These are phyloP conservation scores for Brassica hybrid DNA, from an alignment of 441 rosid species.

Conservation along the genomic window DNA sequence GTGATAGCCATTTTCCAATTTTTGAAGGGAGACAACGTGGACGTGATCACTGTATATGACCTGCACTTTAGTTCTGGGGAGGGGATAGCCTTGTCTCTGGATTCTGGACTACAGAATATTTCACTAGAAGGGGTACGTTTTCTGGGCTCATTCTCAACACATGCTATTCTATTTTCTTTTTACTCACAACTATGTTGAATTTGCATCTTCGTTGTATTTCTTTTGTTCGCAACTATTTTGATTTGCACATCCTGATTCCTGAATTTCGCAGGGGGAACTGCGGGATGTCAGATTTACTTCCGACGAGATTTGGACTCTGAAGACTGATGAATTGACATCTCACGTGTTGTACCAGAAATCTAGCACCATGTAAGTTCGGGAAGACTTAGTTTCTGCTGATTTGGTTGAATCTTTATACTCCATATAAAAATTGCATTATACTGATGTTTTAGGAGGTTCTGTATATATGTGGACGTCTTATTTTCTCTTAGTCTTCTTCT, in stretches of 20 bases:
- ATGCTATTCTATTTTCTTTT: slow-evolving; percentile 9
- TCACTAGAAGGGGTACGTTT: slow-evolving; percentile 64
- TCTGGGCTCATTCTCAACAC: neutral
- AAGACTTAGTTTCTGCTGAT: slow-evolving; percentile 18
- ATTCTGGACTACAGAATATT: slow-evolving; percentile 59
- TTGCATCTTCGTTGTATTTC: slow-evolving; percentile 6
- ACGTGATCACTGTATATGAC: slow-evolving; percentile 58
- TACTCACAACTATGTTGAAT: slow-evolving; percentile 21
- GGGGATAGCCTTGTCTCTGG: slow-evolving; percentile 53
- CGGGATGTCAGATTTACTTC: slow-evolving; percentile 79
- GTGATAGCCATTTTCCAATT: slow-evolving; percentile 14
- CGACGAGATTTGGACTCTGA: slow-evolving; percentile 75
- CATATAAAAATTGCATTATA: slow-evolving; percentile 11
- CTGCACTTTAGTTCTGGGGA: slow-evolving; percentile 59
- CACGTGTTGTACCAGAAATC: slow-evolving; percentile 47
- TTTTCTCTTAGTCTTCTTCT: slow-evolving; percentile 13
- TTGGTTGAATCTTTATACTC: slow-evolving; percentile 12
- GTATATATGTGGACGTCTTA: slow-evolving; percentile 7
- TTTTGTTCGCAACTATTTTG: slow-evolving; percentile 10
- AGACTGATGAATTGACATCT: slow-evolving; percentile 65
- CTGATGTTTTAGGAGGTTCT: slow-evolving; percentile 9
- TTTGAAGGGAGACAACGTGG: slow-evolving; percentile 46
- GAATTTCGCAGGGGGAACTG: slow-evolving; percentile 65
- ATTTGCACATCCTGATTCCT: slow-evolving; percentile 36
- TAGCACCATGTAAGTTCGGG: slow-evolving; percentile 60